These are phyloP conservation scores for Trichoderma oligosporum DNA, from an alignment of 2,329 filamentous ascomycete species.

Conservation along the genomic window DNA sequence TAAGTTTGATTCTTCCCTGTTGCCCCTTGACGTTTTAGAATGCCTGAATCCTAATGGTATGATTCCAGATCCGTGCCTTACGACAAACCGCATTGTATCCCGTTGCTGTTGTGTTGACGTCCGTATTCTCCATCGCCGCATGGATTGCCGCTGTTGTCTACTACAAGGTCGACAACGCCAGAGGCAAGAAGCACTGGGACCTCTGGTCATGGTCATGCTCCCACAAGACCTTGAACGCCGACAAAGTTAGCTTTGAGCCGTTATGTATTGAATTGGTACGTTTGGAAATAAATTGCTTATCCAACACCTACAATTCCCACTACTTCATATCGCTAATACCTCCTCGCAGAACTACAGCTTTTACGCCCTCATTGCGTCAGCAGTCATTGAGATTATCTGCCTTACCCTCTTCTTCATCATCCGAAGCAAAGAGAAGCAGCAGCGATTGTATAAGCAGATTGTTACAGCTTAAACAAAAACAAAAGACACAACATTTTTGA, in stretches of 20 bases:
- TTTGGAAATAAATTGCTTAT: background rate
- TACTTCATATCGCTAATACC: background rate
- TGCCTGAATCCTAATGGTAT: background rate
- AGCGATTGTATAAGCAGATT: background rate
- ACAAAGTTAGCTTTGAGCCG: background rate
- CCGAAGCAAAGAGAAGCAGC: background rate
- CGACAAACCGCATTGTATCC: background rate
- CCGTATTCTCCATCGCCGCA: background rate
- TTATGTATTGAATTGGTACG: background rate
- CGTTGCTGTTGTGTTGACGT: background rate
- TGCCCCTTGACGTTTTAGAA: background rate
- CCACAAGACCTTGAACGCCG: background rate
- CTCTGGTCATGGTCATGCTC: constrained; percentile 1
- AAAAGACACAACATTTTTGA: background rate
- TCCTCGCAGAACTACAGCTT: background rate
- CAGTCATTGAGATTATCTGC: background rate
- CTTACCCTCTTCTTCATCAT: background rate
- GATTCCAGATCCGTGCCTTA: background rate
- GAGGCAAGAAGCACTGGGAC: constrained; percentile 1
- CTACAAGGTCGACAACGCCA: constrained; percentile 1
- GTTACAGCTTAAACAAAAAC: background rate
- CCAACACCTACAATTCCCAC: no score
- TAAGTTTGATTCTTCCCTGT: background rate
- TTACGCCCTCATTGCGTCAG: background rate
- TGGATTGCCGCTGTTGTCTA: background rate